A percentile compares a stretch with the other conserved stretches of the same genome.
phyloP scores from a whole-genome alignment of 306 rosid genomes.

The Comarum palustre region DNA sequence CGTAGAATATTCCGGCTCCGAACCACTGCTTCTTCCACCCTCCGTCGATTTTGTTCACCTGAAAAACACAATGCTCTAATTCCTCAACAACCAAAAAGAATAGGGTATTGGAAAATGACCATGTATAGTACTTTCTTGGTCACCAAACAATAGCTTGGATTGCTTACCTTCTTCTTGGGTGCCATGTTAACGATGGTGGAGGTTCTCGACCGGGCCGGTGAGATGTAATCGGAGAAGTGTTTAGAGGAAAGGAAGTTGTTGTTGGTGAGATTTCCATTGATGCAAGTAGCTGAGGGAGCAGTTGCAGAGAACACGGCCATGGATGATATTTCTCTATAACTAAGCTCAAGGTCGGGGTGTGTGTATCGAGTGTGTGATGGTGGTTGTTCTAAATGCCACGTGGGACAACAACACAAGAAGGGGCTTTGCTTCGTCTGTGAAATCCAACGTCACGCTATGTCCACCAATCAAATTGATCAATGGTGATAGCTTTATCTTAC shows the following conservation, averaged over 20 bases:
- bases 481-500: conserved; percentile 46
- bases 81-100: conserved; percentile 16
- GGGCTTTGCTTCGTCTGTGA: not conserved
- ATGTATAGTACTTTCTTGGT: not conserved
- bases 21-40: conserved; percentile 87
- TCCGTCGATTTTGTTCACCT: conserved; percentile 84
- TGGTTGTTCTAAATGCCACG: not conserved
- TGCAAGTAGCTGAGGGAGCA: conserved; percentile 38
- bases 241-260: conserved; percentile 28
- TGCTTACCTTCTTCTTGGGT: conserved; percentile 59
- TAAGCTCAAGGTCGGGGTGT: not conserved
- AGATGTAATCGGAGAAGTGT: conserved; percentile 18
- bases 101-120: not conserved
- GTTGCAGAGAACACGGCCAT: conserved; percentile 65
- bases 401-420: not conserved
- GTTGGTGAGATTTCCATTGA: conserved; percentile 28
- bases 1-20: conserved; percentile 91
- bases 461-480: conserved; percentile 51
- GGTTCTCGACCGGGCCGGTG: conserved; percentile 28
- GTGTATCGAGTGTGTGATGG: not conserved
- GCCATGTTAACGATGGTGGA: conserved; percentile 68
- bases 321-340: conserved; percentile 6
- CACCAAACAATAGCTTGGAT: not conserved
- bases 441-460: conserved; percentile 15
- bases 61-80: not conserved